Conservation (phyloP, 257 asterid genomes). For the Solanum raphanifolium region DNA sequence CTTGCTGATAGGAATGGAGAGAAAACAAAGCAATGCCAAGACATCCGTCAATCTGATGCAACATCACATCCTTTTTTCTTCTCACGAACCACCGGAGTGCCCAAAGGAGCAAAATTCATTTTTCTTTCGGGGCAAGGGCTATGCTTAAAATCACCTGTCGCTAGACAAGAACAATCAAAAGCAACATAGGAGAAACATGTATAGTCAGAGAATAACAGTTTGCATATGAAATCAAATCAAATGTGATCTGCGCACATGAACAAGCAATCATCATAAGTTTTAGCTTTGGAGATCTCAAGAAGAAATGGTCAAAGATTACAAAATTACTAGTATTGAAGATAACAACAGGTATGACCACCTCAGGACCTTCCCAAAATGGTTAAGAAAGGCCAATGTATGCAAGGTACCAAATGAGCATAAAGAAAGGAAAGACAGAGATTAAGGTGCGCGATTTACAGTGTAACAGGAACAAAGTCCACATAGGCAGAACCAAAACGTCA, state of each 20-base stretch:
- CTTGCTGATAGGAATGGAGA: background rate
- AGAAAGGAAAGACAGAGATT: background rate
- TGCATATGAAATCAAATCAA: background rate
- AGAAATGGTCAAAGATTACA: background rate
- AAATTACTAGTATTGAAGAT: background rate
- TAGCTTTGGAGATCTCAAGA: background rate
- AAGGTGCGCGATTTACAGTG: background rate
- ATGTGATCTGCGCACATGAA: background rate
- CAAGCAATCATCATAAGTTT: background rate
- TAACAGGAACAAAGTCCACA: background rate
- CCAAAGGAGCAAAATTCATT: background rate
- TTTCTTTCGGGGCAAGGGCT: background rate
- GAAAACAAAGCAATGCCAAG: background rate
- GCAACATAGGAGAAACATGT: background rate
- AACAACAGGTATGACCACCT: background rate
- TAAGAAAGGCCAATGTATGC: background rate
- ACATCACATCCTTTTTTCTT: background rate
- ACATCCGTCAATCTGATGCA: background rate
- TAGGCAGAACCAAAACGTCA: background rate
- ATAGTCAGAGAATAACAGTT: background rate
- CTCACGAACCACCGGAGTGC: background rate
- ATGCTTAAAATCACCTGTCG: background rate
- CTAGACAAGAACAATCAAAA: background rate
- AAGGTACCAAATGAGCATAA: background rate
- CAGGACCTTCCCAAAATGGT: background rate